A percentile compares a stretch with the other conserved stretches of the same genome.
Evolutionary conservation across 805 yeast genomes (phyloP).

Genomic region (Nakazawaea pomicola): DNA sequence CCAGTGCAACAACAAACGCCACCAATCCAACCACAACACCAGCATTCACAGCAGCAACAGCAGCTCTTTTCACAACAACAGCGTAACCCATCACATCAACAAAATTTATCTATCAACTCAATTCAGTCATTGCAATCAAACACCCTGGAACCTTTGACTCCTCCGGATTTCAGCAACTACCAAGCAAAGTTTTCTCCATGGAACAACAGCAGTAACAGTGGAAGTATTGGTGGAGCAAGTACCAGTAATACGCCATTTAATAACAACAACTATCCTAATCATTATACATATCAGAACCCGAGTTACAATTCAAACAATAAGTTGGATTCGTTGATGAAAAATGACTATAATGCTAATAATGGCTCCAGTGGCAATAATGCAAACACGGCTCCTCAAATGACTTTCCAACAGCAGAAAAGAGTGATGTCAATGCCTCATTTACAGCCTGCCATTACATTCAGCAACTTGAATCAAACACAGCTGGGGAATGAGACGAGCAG

Average conservation of each 20-base stretch:
- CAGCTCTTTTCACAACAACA: slow-evolving; percentile 12
- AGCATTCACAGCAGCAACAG: not conserved
- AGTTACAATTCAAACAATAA: slow-evolving; percentile 2
- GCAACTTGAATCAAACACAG: not conserved
- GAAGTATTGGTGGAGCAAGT: not conserved
- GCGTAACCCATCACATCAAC: slow-evolving; percentile 10
- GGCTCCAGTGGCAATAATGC: not conserved
- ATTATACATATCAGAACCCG: slow-evolving; percentile 1
- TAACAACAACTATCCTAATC: not conserved
- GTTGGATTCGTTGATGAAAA: slow-evolving; percentile 4
- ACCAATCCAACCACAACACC: slow-evolving; percentile 10
- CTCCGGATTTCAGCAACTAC: slow-evolving; percentile 13
- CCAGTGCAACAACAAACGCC: slow-evolving; percentile 8
- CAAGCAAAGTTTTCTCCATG: slow-evolving; percentile 13
- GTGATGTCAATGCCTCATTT: slow-evolving; percentile 15
- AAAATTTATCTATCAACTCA: slow-evolving; percentile 15
- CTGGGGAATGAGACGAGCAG: too few relatives aligned
- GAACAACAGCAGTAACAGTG: slow-evolving; percentile 6
- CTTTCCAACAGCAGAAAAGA: slow-evolving; percentile 10
- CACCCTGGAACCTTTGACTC: slow-evolving; percentile 14
- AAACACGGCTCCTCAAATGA: not conserved
- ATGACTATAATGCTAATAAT: not conserved
- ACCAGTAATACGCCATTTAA: not conserved
- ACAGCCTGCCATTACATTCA: slow-evolving; percentile 13
- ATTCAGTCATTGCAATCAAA: slow-evolving; percentile 13